Evolutionary conservation across 768 basidiomycete genomes (phyloP).

Genomic region (Leucocoprinus birnbaumii): DNA sequence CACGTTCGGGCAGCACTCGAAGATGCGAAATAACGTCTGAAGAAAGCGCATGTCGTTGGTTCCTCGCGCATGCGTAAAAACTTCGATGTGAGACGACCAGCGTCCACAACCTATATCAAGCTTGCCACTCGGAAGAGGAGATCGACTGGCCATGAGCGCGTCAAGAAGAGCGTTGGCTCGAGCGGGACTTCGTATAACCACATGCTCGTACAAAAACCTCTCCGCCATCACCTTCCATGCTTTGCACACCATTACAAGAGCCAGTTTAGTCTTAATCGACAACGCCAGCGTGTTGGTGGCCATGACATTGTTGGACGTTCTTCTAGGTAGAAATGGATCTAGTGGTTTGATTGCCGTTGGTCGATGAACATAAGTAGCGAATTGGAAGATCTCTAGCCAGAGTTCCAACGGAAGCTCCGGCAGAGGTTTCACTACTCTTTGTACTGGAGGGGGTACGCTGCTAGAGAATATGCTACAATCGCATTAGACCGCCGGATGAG

Average conservation of each 20-base stretch:
- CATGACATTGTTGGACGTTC: conserved; percentile 40
- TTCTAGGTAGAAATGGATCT: conserved; percentile 43
- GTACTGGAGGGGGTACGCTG: conserved; percentile 10
- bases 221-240: conserved; percentile 42
- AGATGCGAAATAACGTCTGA: conserved; percentile 38
- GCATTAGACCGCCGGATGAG: conserved; percentile 14
- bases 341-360: conserved; percentile 40
- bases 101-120: conserved; percentile 31
- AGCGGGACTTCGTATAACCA: conserved; percentile 42
- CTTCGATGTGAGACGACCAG: conserved; percentile 47
- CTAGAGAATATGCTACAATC: conserved; percentile 23
- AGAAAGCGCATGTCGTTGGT: conserved; percentile 34
- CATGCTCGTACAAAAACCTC: conserved; percentile 42
- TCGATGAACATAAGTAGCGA: conserved; percentile 46
- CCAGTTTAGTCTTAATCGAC: conserved; percentile 47
- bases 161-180: conserved; percentile 36
- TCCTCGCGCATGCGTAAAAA: conserved; percentile 43
- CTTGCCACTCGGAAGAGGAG: background rate
- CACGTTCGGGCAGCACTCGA: conserved; percentile 42
- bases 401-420: conserved; percentile 46
- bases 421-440: conserved; percentile 17
- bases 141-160: conserved; percentile 27
- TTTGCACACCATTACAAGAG: conserved; percentile 44
- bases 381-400: conserved; percentile 56
- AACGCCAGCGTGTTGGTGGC: conserved; percentile 43